Base-by-base conservation (phyloP, 2,329 filamentous ascomycete genomes). In the Pyricularia grisea region DNA sequence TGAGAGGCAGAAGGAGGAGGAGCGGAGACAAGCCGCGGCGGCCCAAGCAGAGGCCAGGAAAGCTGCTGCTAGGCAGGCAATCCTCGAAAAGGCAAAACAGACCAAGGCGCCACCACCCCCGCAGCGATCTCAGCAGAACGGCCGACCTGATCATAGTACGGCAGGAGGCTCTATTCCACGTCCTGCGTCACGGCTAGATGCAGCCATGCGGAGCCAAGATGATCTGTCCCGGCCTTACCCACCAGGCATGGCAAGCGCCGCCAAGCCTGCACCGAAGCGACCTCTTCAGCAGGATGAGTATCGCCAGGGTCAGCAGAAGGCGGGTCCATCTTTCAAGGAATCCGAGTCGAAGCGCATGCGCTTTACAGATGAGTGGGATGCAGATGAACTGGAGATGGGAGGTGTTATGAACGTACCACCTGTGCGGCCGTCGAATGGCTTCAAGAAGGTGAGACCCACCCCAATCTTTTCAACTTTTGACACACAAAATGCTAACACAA, bases 271-370 rank as follows among this genome's bases (percentile, higher is more conserved):
- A 12, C 82, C 88, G 2, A 97, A 97, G 81, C 87, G 94, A 71
- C 85, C 88, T 12, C 82, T 93, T 67, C 81, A 85, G 68, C 87
- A 92, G 55, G 81, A 84, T 55, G 86, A 89, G 23, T 85, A 88
- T 55, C 79, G 84, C 23, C 84, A 86, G 64, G 76, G 76, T 4
- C 79, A 77, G 14, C 75, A 78, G 17, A 58, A 23, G 30, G 42
- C 68, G 42, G 85, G 85, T 20, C 84, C 87, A n/a, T 83, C 86
- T 11, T 89, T 91, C 73, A 87, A 91, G 75, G 81, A 86, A 27
- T 86, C 88, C 72, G 92, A 97, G 68, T 83, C 86, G 27, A 97
- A 97, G 82, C 87, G 93, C 69, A 87, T 93, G 73, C 90, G 90
- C 76, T 95, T 90, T 68, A 88, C 90, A 61, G 91, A 94, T 67